Evolutionary conservation across 169 alveolate genomes (phyloP).

Genomic region (Plasmodium vinckei): DNA sequence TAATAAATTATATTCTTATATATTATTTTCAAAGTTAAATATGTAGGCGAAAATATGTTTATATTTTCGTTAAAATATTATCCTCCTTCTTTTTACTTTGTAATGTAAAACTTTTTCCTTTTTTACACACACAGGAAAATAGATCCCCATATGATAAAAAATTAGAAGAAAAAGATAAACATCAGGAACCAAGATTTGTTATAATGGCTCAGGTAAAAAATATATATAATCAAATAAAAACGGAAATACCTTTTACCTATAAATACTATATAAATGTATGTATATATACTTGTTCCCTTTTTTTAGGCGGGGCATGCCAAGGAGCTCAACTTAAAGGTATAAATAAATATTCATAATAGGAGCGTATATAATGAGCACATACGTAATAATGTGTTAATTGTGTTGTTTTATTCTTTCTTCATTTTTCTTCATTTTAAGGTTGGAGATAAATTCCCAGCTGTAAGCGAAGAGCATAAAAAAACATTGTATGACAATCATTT

Average conservation of each 20-base stretch:
- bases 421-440: constrained; percentile 4
- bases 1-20: no score
- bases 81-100: no score
- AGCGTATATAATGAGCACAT: no score
- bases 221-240: neutral
- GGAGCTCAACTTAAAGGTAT: constrained; percentile 64
- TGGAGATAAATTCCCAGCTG: constrained; percentile 68
- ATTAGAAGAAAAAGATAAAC: constrained; percentile 52
- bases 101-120: no score
- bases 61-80: no score
- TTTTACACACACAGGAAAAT: constrained; percentile 30
- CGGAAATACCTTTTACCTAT: neutral
- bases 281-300: neutral
- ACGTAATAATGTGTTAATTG: no score
- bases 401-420: no score
- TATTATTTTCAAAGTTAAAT: no score
- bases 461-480: constrained; percentile 48
- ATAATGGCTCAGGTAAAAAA: constrained; percentile 45
- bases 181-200: constrained; percentile 68
- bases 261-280: neutral
- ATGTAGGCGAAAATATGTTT: no score
- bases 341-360: neutral
- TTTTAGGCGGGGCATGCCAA: constrained; percentile 75
- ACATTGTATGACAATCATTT: constrained; percentile 81
- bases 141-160: constrained; percentile 72